Evolutionary conservation across 2,329 filamentous ascomycete genomes (phyloP), one percentile per base, ranked within the genome.

Genomic region (Chaetothyriales sp.): DNA sequence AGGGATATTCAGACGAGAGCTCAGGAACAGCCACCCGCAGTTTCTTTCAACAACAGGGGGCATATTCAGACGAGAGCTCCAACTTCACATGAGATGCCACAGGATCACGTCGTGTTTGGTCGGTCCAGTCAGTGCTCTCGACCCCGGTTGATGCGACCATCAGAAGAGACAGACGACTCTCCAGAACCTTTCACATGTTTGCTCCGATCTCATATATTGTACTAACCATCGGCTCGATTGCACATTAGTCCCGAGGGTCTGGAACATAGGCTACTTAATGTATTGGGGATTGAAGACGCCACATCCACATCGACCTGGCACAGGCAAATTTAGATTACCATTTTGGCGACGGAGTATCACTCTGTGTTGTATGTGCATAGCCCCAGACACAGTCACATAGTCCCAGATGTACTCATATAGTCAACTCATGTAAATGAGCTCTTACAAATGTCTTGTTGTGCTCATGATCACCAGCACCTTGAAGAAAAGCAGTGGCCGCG

Each of bases 191-290:
- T 54, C 42, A 52, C 48, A 44, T 53, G 51, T 22, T 53, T 55
- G 39, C 49, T 53, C 50, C 52, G 51, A 49, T 47, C 39, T 26
- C 50, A 53, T 22, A 22, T 52, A 26, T 43, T 53, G 45, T 57
- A 55, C 49, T 56, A 49, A 53, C 18, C 32, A 39, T 39, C 15
- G 32, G 32, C 32, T 39, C 10, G 3, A 39, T 39, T 15, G 22
- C 22, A 25, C 32, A 39, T 15, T 9, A 39, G 32, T 39, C 3
- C 5, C 32, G 12, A 2, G 8, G 28, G 28, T 32, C 9, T 32
- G 8, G 28, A 32, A 9, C 3, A 32, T 5, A 39, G 32, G 32
- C 32, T 39, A 39, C 2, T 15, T 39, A 15, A 15, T 39, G 32
- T 39, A 39, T 39, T 5, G 12, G 12, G 32, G 12, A n/a, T n/a